Conservation (phyloP, 225 moss, liverwort and hornwort species). For the Sphagnum tenellum region DNA sequence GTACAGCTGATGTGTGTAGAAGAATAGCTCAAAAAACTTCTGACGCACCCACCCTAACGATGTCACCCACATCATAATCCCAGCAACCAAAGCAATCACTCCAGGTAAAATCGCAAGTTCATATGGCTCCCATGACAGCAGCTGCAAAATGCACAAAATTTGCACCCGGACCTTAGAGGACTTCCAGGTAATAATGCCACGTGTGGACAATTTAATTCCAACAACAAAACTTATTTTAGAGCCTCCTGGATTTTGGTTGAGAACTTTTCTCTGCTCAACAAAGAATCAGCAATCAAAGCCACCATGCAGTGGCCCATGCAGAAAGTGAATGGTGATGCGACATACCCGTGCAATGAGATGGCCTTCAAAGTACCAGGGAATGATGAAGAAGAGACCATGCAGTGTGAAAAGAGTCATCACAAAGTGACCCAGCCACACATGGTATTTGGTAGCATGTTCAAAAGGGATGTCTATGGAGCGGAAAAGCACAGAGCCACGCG, state of each 20-base stretch:
- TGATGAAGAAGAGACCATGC: constrained; percentile 53
- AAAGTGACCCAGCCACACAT: constrained; percentile 94
- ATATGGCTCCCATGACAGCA: constrained; percentile 38
- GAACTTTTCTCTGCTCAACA: not conserved
- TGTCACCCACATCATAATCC: constrained; percentile 78
- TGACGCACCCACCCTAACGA: constrained; percentile 69
- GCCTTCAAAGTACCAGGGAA: constrained; percentile 56
- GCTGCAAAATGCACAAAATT: constrained; percentile 25
- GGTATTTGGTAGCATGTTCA: constrained; percentile 90
- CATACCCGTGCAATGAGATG: constrained; percentile 20
- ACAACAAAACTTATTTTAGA: too few relatives aligned
- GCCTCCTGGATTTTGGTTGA: too few relatives aligned
- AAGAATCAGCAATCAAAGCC: not conserved
- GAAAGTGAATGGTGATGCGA: too few relatives aligned
- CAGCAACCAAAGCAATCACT: constrained; percentile 48
- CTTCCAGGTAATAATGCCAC: too few relatives aligned
- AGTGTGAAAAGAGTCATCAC: constrained; percentile 76
- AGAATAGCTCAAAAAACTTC: constrained; percentile 78
- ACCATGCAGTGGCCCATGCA: too few relatives aligned
- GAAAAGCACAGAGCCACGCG: constrained; percentile 84
- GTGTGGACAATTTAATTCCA: too few relatives aligned
- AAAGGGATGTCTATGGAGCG: constrained; percentile 84
- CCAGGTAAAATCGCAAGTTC: constrained; percentile 63
- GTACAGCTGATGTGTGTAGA: constrained; percentile 92
- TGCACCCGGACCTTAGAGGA: not conserved